Evolutionary conservation across 2,329 filamentous ascomycete species (phyloP).

Genomic region (Phyllosticta capitalensis): DNA sequence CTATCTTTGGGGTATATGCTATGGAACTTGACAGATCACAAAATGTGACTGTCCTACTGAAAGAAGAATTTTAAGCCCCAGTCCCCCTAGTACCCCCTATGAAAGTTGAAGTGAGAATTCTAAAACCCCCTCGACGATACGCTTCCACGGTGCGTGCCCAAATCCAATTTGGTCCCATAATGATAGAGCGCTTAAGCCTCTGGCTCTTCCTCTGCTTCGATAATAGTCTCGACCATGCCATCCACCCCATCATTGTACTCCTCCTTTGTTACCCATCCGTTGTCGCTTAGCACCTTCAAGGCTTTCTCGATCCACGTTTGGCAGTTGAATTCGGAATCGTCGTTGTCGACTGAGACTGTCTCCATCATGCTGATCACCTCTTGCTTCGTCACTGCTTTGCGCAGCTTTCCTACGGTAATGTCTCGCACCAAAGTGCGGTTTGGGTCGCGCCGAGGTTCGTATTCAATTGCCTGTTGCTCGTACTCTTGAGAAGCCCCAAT

Average conservation of each 20-base stretch:
- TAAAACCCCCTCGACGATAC: too few relatives aligned
- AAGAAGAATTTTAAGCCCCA: neutral
- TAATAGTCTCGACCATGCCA: slow-evolving; percentile 3
- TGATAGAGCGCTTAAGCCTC: too few relatives aligned
- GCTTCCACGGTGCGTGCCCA: too few relatives aligned
- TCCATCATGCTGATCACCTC: slow-evolving; percentile 2
- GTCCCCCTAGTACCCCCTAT: neutral
- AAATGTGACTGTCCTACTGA: neutral
- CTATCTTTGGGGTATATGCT: neutral
- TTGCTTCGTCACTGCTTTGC: slow-evolving; percentile 1
- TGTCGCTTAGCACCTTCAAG: neutral
- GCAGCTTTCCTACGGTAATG: slow-evolving; percentile 4
- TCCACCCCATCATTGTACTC: slow-evolving; percentile 7
- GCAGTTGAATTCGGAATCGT: slow-evolving; percentile 8
- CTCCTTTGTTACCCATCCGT: slow-evolving; percentile 2
- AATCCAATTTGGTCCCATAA: too few relatives aligned
- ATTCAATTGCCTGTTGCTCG: slow-evolving; percentile 1
- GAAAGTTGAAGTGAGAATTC: too few relatives aligned
- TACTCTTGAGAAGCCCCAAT: slow-evolving; percentile 1
- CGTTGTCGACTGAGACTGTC: neutral
- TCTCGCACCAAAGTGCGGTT: neutral
- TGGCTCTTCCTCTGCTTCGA: slow-evolving; percentile 7
- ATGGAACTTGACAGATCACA: neutral
- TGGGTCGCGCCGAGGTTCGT: slow-evolving; percentile 3
- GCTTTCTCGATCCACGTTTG: slow-evolving; percentile 6